phyloP scores from a whole-genome alignment of 495 filamentous ascomycete species.

The Penicillium pulvis region DNA sequence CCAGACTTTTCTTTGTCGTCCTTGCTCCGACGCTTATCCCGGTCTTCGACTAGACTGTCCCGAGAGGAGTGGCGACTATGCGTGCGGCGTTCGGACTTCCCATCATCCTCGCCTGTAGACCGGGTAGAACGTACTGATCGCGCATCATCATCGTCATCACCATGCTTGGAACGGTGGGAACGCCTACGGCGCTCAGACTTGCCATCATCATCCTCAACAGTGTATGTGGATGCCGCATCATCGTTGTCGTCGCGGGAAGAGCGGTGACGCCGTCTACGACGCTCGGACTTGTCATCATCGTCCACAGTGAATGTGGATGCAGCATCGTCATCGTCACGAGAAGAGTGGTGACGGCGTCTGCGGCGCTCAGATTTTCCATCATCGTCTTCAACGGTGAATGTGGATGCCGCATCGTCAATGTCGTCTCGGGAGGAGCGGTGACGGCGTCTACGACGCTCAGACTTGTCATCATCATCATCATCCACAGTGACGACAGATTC shows the following conservation, averaged over 20 bases:
- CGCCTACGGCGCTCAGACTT: constrained; percentile 7
- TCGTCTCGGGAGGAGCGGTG: constrained; percentile 4
- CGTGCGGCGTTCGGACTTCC: constrained; percentile 18
- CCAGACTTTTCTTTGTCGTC: constrained; percentile 38
- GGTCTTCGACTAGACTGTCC: constrained; percentile 36
- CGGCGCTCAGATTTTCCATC: constrained; percentile 10
- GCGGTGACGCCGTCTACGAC: constrained; percentile 24
- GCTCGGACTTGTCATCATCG: constrained; percentile 20
- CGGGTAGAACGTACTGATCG: neutral
- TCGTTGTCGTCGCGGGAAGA: constrained; percentile 12
- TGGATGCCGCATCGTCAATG: constrained; percentile 23
- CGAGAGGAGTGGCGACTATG: constrained; percentile 30
- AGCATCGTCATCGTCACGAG: constrained; percentile 11
- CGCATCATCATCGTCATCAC: neutral
- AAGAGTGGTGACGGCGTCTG: constrained; percentile 16
- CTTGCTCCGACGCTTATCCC: constrained; percentile 20
- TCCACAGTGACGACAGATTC: constrained; percentile 25
- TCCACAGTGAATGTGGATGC: constrained; percentile 15
- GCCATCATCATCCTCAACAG: neutral
- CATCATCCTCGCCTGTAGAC: constrained; percentile 12
- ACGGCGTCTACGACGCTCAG: constrained; percentile 28
- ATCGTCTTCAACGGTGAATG: constrained; percentile 21
- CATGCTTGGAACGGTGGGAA: neutral
- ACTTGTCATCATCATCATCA: constrained; percentile 22
- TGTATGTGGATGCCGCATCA: constrained; percentile 21